A percentile compares a stretch with the other conserved stretches of the same genome.
Conservation (phyloP, 805 yeast genomes). For the Pichia paraexigua region DNA sequence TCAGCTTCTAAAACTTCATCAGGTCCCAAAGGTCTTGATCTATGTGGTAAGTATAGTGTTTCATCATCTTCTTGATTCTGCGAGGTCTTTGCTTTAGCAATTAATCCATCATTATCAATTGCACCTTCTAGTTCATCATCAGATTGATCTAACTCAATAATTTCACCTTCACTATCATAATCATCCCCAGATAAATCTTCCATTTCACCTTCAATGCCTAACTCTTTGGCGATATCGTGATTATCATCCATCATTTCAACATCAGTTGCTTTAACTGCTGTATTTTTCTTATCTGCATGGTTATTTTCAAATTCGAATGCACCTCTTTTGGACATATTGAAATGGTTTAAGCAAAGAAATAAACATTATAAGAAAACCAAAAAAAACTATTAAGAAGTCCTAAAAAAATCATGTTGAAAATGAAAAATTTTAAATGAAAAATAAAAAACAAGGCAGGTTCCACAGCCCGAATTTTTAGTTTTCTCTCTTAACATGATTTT, state of each 20-base stretch:
- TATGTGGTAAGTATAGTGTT: conserved; percentile 76
- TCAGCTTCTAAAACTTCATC: conserved; percentile 96
- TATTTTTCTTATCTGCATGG: conserved; percentile 13
- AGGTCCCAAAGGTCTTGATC: conserved; percentile 84
- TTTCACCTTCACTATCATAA: conserved; percentile 85
- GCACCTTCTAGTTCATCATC: conserved; percentile 43
- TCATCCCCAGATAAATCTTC: conserved; percentile 90
- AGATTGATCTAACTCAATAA: conserved; percentile 64
- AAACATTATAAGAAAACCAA: neutral
- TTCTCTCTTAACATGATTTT: neutral
- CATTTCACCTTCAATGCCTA: conserved; percentile 60
- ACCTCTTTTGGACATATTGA: conserved; percentile 28
- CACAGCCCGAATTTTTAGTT: neutral
- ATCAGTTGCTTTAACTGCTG: conserved; percentile 10
- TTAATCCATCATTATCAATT: conserved; percentile 55
- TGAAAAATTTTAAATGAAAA: neutral
- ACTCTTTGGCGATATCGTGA: conserved; percentile 36
- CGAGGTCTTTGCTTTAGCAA: conserved; percentile 39
- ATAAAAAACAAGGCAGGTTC: neutral
- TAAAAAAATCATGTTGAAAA: neutral
- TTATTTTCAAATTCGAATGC: conserved; percentile 20
- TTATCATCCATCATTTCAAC: conserved; percentile 25
- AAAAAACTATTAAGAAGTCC: neutral
- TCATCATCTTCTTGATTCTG: conserved; percentile 21
- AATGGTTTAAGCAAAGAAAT: neutral